Evolutionary conservation across 169 alveolate species (phyloP).

Genomic region (Hammondia hammondi): DNA sequence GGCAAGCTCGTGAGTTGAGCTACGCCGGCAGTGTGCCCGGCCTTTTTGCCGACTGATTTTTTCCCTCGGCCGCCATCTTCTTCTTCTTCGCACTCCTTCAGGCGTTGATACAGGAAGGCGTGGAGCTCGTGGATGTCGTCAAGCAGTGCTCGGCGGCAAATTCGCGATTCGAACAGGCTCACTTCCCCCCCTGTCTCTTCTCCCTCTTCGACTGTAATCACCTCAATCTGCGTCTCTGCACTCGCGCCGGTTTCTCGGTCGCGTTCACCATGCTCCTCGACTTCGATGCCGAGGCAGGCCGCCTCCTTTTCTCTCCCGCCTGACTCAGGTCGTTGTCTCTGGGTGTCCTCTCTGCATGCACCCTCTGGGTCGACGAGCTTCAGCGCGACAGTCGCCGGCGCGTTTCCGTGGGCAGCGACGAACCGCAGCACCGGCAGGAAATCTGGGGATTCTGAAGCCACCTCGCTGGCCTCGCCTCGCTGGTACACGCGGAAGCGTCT

Average conservation of each 20-base stretch:
- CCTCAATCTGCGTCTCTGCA: neutral
- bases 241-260: neutral
- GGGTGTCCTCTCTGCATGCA: neutral
- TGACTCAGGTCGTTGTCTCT: neutral
- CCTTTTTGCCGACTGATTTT: neutral
- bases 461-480: neutral
- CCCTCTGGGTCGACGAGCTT: too few species aligned
- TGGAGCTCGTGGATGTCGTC: neutral
- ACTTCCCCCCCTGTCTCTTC: neutral
- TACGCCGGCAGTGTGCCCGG: neutral
- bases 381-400: neutral
- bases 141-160: neutral
- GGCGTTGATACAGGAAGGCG: neutral
- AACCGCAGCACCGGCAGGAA: neutral
- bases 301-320: neutral
- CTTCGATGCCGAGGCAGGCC: neutral
- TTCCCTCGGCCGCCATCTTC: neutral
- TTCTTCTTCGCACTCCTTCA: neutral
- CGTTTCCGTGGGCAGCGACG: neutral
- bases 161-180: neutral
- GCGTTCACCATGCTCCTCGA: neutral
- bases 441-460: neutral
- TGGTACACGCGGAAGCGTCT: conserved; percentile 5
- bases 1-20: neutral
- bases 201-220: neutral